Base-by-base conservation (phyloP, 768 basidiomycete genomes). In the Pleurotus tuoliensis region DNA sequence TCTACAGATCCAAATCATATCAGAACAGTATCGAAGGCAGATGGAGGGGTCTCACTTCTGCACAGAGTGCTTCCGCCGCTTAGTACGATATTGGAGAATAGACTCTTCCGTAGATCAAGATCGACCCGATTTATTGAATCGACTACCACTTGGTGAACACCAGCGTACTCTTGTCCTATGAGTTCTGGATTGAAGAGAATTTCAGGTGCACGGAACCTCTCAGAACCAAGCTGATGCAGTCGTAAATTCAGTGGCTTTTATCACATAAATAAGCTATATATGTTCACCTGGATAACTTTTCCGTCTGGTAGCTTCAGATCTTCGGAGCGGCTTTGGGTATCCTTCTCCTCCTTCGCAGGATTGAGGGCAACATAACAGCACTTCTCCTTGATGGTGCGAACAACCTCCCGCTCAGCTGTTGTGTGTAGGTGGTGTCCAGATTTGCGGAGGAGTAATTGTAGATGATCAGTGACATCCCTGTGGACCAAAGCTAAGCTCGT, bases 61-160 rank as follows among this genome's bases (percentile, higher is more conserved):
- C 93, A 96, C 61, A 99, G 76, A 3, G 97, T 98, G 62, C 93
- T 97, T 40, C 97, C 97, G 12, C 97, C 97, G 61, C 92, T 94
- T 12, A 99, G 80, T 55, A 98, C 94, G 61, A 99, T 91, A 73
- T 98, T 99, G 45, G 94, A 92, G 71, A 93, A 99, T 52, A 99
- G 76, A 60, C 84, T 90, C 76, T 98, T 97, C 57, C 97, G 83
- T 60, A 99, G 80, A 77, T 99, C 97, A 64, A 98, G 76, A 75
- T 99, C 97, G 34, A 97, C 94, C 43, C 94, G 81, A 71, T 88
- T 92, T 69, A 98, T 98, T 6, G 95, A 95, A 74, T 99, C 94
- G n/a, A 98, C 93, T 11, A 98, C 90, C 38, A 98, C 93, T 71
- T 99, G 95, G 71, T 98, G 97, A 9, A 98, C 94, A 52, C 97